A percentile compares a stretch with the other conserved stretches of the same genome.
Evolutionary conservation across 441 rosid species (phyloP).

Genomic region (Erodium moschatum): DNA sequence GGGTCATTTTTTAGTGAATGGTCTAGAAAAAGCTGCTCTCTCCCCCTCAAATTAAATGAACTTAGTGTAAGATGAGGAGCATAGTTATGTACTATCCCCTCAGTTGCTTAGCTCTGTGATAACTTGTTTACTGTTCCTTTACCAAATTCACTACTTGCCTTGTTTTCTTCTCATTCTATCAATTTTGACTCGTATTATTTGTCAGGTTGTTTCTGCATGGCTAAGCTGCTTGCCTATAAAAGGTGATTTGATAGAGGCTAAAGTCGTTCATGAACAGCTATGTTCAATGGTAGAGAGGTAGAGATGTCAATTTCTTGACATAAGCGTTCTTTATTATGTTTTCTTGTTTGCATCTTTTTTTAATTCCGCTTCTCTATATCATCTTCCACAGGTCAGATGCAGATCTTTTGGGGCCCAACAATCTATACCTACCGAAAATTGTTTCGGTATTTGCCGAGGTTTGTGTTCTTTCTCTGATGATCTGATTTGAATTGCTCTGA

Average conservation of each 20-base stretch:
- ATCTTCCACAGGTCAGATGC: slow-evolving; percentile 59
- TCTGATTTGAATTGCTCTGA: not conserved
- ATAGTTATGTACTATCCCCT: too few species aligned
- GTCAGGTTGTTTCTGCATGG: slow-evolving; percentile 92
- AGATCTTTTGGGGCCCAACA: slow-evolving; percentile 77
- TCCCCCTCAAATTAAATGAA: too few species aligned
- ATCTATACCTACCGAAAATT: slow-evolving; percentile 80
- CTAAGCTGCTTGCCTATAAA: slow-evolving; percentile 88
- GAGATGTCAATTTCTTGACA: not conserved
- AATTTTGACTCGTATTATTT: not conserved
- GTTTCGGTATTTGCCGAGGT: slow-evolving; percentile 92
- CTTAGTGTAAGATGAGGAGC: not conserved
- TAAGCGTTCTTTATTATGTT: not conserved
- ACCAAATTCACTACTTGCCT: too few species aligned
- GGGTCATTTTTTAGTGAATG: not conserved
- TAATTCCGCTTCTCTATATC: not conserved
- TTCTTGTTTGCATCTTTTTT: too few species aligned
- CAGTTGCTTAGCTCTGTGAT: too few species aligned
- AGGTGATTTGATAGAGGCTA: slow-evolving; percentile 94
- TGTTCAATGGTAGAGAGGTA: slow-evolving; percentile 96
- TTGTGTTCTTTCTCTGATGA: slow-evolving; percentile 20
- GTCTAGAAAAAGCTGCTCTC: too few species aligned
- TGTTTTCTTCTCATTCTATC: not conserved
- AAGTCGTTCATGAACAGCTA: slow-evolving; percentile 91
- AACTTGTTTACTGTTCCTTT: too few species aligned